These are phyloP conservation scores for Fusarium scirpi DNA, from an alignment of 2,329 filamentous ascomycete species.

Conservation along the genomic window DNA sequence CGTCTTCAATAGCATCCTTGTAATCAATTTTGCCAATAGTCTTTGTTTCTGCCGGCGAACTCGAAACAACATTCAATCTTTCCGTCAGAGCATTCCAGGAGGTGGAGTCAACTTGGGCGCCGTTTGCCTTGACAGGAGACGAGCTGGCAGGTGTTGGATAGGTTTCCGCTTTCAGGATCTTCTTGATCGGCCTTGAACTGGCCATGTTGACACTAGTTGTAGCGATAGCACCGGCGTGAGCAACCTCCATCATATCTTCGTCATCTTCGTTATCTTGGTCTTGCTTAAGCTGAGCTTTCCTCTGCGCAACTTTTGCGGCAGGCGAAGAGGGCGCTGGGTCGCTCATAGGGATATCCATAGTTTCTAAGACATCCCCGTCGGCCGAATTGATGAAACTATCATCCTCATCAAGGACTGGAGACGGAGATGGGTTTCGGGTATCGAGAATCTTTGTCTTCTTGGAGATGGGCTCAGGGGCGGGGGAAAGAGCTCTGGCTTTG, in stretches of 20 bases:
- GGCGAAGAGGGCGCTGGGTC: conserved; percentile 90
- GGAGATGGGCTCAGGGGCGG: conserved; percentile 67
- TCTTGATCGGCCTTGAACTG: conserved; percentile 79
- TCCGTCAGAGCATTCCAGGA: conserved; percentile 90
- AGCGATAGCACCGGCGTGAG: conserved; percentile 77
- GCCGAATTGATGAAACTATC: conserved; percentile 62
- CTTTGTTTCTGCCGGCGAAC: conserved; percentile 71
- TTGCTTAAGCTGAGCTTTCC: conserved; percentile 69
- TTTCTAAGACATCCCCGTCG: conserved; percentile 69
- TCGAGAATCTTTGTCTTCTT: conserved; percentile 70
- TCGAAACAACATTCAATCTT: conserved; percentile 87
- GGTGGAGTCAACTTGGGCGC: conserved; percentile 77
- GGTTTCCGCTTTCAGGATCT: conserved; percentile 73
- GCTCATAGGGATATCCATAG: conserved; percentile 77
- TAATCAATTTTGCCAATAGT: conserved; percentile 84
- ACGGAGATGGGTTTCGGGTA: conserved; percentile 60
- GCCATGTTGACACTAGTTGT: conserved; percentile 84
- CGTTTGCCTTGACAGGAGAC: conserved; percentile 74
- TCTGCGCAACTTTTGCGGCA: conserved; percentile 79
- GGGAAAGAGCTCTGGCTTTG: conserved; percentile 84
- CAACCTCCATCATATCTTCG: conserved; percentile 89
- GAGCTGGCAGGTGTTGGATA: conserved; percentile 81
- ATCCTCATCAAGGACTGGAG: conserved; percentile 63
- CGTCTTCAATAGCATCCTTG: conserved; percentile 89
- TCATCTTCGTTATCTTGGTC: conserved; percentile 74